Evolutionary conservation across 257 asterid genomes (phyloP).

Genomic region (Leonotis leonurus): DNA sequence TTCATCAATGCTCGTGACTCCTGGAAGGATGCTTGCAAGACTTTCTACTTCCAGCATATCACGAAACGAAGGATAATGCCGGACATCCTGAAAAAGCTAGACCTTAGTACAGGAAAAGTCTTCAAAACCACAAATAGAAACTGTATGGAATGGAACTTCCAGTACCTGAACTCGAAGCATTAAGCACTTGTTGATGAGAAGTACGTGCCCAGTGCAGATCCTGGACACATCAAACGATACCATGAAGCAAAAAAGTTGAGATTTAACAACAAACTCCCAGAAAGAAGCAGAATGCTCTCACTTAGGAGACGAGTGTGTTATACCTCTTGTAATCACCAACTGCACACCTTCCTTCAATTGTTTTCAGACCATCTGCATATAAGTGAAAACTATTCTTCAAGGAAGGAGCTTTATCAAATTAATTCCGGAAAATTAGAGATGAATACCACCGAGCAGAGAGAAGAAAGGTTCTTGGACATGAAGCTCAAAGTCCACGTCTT

Average conservation of each 20-base stretch:
- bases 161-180: slow-evolving; percentile 75
- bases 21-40: slow-evolving; percentile 70
- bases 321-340: slow-evolving; percentile 62
- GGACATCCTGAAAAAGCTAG: slow-evolving; percentile 48
- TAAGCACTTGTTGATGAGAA: slow-evolving; percentile 70
- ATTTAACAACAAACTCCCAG: neutral
- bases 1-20: slow-evolving; percentile 56
- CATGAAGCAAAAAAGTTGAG: slow-evolving; percentile 2
- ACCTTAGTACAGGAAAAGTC: slow-evolving; percentile 8
- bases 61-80: slow-evolving; percentile 55
- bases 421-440: neutral
- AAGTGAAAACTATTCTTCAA: neutral
- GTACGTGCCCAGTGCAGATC: slow-evolving; percentile 43
- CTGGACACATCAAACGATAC: slow-evolving; percentile 31
- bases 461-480: slow-evolving; percentile 88
- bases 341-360: slow-evolving; percentile 89
- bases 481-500: slow-evolving; percentile 66
- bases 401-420: neutral
- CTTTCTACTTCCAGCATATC: slow-evolving; percentile 76
- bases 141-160: slow-evolving; percentile 18
- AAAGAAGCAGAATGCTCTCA: slow-evolving; percentile 7
- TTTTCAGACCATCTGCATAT: slow-evolving; percentile 62
- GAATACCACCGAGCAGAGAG: slow-evolving; percentile 61
- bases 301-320: neutral
- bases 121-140: slow-evolving; percentile 6